These are phyloP conservation scores for Arthrocladium fulminans DNA, from an alignment of 2,329 filamentous ascomycete genomes.

Conservation along the genomic window DNA sequence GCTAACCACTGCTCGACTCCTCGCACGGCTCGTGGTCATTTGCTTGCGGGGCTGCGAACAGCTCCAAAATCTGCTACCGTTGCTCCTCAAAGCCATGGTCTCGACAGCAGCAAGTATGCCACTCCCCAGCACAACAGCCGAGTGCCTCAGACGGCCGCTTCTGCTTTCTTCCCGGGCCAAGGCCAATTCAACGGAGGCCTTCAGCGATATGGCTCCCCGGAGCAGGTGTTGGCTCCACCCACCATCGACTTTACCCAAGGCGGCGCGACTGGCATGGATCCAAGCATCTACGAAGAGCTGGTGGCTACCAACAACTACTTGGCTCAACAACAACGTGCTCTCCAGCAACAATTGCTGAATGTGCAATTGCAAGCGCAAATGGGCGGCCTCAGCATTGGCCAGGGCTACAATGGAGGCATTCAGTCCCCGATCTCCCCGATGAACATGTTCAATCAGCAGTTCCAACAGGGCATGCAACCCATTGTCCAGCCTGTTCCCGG, in stretches of 20 bases:
- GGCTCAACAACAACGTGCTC: conserved; percentile 85
- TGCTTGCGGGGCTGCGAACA: conserved; percentile 86
- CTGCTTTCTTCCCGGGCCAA: conserved; percentile 42
- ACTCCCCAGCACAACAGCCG: conserved; percentile 36
- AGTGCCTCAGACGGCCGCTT: conserved; percentile 52
- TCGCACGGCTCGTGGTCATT: conserved; percentile 86
- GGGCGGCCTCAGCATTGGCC: conserved; percentile 59
- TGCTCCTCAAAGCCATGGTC: conserved; percentile 48
- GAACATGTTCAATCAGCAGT: conserved; percentile 56
- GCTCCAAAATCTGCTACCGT: conserved; percentile 79
- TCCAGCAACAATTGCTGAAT: conserved; percentile 83
- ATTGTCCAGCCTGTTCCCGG: conserved; percentile 54
- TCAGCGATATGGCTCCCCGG: conserved; percentile 61
- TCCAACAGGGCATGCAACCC: conserved; percentile 57
- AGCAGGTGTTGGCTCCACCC: conserved; percentile 80
- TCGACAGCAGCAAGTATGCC: conserved; percentile 42
- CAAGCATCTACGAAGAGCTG: conserved; percentile 76
- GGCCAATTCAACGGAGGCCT: conserved; percentile 36
- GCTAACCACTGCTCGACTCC: conserved; percentile 68
- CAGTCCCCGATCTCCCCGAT: conserved; percentile 47
- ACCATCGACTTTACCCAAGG: conserved; percentile 62
- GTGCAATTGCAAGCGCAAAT: conserved; percentile 77
- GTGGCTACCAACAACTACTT: conserved; percentile 87
- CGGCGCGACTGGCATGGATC: conserved; percentile 68
- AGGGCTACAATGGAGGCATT: conserved; percentile 29